phyloP scores from a whole-genome alignment of 306 rosid species.

The Lotus japonicus region DNA sequence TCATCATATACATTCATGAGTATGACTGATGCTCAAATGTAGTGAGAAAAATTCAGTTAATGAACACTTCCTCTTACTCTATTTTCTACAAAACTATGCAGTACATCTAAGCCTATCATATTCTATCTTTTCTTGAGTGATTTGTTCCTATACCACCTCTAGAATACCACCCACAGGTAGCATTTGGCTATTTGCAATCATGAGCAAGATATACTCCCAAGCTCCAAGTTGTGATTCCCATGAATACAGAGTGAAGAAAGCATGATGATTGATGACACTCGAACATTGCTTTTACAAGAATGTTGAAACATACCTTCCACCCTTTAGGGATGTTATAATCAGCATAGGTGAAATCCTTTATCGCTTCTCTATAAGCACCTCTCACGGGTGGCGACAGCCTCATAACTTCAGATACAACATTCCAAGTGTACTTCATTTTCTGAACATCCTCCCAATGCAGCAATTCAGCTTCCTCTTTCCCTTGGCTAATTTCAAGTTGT shows the following conservation, averaged over 20 bases:
- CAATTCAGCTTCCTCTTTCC: slow-evolving; percentile 33
- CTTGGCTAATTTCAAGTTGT: slow-evolving; percentile 34
- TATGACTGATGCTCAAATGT: no score
- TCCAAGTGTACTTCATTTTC: slow-evolving; percentile 59
- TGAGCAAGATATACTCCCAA: no score
- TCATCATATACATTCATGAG: no score
- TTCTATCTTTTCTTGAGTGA: no score
- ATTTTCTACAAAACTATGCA: no score
- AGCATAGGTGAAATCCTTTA: slow-evolving; percentile 39
- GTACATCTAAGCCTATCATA: background rate
- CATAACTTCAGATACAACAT: slow-evolving; percentile 41
- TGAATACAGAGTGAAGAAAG: background rate
- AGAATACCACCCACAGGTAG: no score
- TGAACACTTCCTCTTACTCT: no score
- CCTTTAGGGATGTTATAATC: slow-evolving; percentile 45
- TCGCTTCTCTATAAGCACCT: slow-evolving; percentile 47
- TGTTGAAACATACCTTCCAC: slow-evolving; percentile 42
- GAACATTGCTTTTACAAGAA: background rate
- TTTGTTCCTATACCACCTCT: no score
- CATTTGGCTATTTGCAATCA: no score
- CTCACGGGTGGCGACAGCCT: slow-evolving; percentile 39
- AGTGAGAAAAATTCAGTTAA: no score
- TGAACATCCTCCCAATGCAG: slow-evolving; percentile 50
- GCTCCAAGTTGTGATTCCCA: slow-evolving; percentile 30
- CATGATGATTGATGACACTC: background rate